phyloP scores from a whole-genome alignment of 495 filamentous ascomycete genomes.

The Geopyxis carbonaria region DNA sequence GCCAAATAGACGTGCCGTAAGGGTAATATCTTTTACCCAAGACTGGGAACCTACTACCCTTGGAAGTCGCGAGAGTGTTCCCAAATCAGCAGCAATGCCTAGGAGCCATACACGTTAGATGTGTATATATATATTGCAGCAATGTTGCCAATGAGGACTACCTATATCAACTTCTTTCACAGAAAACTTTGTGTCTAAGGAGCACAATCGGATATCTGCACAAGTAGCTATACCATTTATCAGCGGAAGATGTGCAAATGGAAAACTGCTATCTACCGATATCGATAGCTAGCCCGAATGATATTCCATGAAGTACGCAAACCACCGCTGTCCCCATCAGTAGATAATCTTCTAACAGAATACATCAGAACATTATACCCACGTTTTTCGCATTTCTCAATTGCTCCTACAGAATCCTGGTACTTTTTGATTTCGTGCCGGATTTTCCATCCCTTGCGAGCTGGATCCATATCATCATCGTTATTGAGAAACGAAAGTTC shows the following conservation, averaged over 20 bases:
- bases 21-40: slow-evolving; percentile 84
- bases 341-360: too few species aligned
- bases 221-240: slow-evolving; percentile 56
- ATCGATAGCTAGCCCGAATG: slow-evolving; percentile 72
- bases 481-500: slow-evolving; percentile 7
- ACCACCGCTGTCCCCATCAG: slow-evolving; percentile 81
- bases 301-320: slow-evolving; percentile 61
- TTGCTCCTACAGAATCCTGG: slow-evolving; percentile 54
- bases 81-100: slow-evolving; percentile 83
- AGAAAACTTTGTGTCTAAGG: slow-evolving; percentile 44
- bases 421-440: slow-evolving; percentile 56
- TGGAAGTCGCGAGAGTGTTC: slow-evolving; percentile 69
- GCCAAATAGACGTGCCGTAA: slow-evolving; percentile 60
- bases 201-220: slow-evolving; percentile 63
- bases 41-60: slow-evolving; percentile 58
- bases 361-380: too few species aligned
- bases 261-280: too few species aligned
- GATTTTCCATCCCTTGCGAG: slow-evolving; percentile 47
- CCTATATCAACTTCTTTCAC: slow-evolving; percentile 88
- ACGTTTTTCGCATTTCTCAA: slow-evolving; percentile 87
- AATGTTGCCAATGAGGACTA: too few species aligned
- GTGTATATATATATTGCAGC: neutral
- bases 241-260: too few species aligned
- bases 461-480: slow-evolving; percentile 32
- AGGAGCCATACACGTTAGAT: neutral